These are phyloP conservation scores for Pyrus bretschneideri DNA, from an alignment of 306 rosid genomes.

Conservation along the genomic window DNA sequence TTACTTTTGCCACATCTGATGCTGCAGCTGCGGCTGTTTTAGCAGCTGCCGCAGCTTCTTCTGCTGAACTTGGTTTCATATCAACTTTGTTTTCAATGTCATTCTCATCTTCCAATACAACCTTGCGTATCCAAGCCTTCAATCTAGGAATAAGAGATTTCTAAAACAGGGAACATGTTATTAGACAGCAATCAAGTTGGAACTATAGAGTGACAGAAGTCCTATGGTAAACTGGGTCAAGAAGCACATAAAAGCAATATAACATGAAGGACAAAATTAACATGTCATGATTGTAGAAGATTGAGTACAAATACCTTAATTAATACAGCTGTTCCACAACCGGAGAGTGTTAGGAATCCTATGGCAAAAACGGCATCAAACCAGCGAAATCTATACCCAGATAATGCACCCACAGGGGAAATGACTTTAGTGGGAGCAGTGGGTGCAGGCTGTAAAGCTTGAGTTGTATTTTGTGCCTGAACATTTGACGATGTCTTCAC, in stretches of 20 bases:
- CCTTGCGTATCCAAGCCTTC: constrained; percentile 88
- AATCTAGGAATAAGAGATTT: constrained; percentile 75
- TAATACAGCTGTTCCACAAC: constrained; percentile 73
- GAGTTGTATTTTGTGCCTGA: constrained; percentile 47
- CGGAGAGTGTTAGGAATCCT: constrained; percentile 75
- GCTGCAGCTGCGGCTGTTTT: constrained; percentile 97
- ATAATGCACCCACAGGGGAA: constrained; percentile 33
- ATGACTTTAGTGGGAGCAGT: constrained; percentile 34
- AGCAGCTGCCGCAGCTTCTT: constrained; percentile 85
- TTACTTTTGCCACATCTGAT: constrained; percentile 79
- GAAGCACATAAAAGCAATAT: constrained; percentile 18
- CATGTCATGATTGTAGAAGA: background rate
- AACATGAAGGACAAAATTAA: constrained; percentile 3
- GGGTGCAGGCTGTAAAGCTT: constrained; percentile 49
- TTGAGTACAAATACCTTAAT: constrained; percentile 56
- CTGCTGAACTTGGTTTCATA: constrained; percentile 55
- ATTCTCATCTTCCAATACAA: constrained; percentile 56
- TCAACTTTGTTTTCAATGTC: constrained; percentile 34
- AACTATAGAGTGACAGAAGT: constrained; percentile 10
- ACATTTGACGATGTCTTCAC: constrained; percentile 33
- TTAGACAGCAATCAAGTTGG: constrained; percentile 13
- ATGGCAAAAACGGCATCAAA: constrained; percentile 64
- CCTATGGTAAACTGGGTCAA: background rate
- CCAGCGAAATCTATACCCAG: constrained; percentile 70
- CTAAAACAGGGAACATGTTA: constrained; percentile 40